phyloP scores from a whole-genome alignment of 2,329 filamentous ascomycete genomes.

The Colletotrichum horii region DNA sequence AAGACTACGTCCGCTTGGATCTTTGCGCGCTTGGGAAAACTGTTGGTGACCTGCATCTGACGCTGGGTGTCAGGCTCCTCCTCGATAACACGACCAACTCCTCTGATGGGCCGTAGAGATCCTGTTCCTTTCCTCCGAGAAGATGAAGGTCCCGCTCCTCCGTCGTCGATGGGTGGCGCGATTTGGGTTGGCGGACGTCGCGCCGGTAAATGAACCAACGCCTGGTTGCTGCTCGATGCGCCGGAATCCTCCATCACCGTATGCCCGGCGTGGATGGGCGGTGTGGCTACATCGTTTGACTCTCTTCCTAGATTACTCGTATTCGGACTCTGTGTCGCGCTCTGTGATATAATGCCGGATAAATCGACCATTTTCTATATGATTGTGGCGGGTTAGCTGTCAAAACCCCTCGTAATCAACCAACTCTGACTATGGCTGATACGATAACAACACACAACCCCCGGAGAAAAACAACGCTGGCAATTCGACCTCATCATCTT shows the following conservation, averaged over 20 bases:
- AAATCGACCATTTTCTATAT: slow-evolving; percentile 23
- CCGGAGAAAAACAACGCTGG: not conserved
- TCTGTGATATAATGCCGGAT: slow-evolving; percentile 21
- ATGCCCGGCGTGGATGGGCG: not conserved
- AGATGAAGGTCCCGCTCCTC: not conserved
- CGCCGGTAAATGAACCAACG: not conserved
- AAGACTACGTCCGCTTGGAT: slow-evolving; percentile 9
- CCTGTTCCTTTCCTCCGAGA: slow-evolving; percentile 16
- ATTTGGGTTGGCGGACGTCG: not conserved
- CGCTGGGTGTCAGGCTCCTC: slow-evolving; percentile 18
- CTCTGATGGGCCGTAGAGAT: slow-evolving; percentile 1
- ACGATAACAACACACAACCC: not conserved
- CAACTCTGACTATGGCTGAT: not conserved
- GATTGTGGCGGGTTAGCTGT: slow-evolving; percentile 6
- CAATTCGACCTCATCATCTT: not conserved
- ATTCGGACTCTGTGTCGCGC: slow-evolving; percentile 1
- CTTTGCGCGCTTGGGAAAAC: slow-evolving; percentile 25
- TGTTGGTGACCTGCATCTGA: slow-evolving; percentile 23
- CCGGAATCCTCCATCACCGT: not conserved
- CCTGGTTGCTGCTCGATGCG: not conserved
- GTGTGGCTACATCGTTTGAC: not conserved
- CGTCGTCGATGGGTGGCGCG: not conserved
- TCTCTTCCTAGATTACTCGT: slow-evolving; percentile 1
- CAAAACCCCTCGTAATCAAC: not conserved
- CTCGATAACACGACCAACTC: not conserved